Conservation (phyloP, 305 asterid species). For the Solanum chacoense region DNA sequence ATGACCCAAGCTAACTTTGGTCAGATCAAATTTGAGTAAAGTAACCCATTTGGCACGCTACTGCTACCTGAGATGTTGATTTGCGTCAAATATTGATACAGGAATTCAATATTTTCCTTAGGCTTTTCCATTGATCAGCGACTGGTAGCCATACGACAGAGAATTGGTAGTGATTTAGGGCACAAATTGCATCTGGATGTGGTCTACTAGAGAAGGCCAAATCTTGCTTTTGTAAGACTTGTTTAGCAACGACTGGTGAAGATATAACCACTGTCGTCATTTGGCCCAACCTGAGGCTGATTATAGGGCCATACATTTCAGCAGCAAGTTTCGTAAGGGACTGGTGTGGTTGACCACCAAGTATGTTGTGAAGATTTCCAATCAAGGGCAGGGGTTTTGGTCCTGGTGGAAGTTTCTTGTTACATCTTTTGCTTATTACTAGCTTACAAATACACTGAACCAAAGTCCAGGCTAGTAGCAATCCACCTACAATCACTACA, state of each 20-base stretch:
- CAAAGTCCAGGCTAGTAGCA: slow-evolving; percentile 5
- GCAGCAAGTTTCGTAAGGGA: slow-evolving; percentile 39
- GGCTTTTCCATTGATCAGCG: slow-evolving; percentile 21
- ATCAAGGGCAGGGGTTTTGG: slow-evolving; percentile 42
- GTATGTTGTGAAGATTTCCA: slow-evolving; percentile 43
- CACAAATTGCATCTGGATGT: slow-evolving; percentile 17
- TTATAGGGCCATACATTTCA: slow-evolving; percentile 33
- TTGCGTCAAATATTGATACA: slow-evolving; percentile 16
- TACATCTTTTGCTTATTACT: not conserved
- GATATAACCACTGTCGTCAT: slow-evolving; percentile 39
- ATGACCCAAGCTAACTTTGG: not conserved
- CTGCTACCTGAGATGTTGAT: slow-evolving; percentile 14
- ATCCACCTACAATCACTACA: not conserved
- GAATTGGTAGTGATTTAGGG: slow-evolving; percentile 8
- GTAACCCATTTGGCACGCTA: slow-evolving; percentile 11
- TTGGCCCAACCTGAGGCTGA: slow-evolving; percentile 33
- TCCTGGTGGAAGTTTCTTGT: slow-evolving; percentile 46
- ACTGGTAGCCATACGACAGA: slow-evolving; percentile 25
- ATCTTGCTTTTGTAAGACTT: slow-evolving; percentile 53
- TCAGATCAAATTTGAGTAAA: not conserved
- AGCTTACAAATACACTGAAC: slow-evolving; percentile 21
- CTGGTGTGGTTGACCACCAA: slow-evolving; percentile 41
- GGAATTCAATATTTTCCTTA: slow-evolving; percentile 23
- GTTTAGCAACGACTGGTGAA: slow-evolving; percentile 41
- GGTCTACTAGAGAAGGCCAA: slow-evolving; percentile 31